A percentile compares a stretch with the other conserved stretches of the same genome.
Conservation (phyloP, 1,139 yeast species). For the Kodamaea fungicola region DNA sequence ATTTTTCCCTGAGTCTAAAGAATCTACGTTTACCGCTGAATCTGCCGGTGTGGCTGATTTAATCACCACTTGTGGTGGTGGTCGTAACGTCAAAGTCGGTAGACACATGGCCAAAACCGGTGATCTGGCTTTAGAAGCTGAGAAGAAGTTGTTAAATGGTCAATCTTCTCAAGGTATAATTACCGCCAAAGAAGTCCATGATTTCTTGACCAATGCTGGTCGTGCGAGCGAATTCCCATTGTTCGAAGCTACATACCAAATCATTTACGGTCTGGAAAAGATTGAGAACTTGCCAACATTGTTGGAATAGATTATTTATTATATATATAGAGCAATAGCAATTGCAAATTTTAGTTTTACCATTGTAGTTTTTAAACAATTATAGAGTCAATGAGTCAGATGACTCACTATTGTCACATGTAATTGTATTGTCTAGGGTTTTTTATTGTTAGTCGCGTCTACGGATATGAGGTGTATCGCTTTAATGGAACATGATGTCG, state of each 20-base stretch:
- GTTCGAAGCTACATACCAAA: slow-evolving; percentile 48
- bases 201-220: slow-evolving; percentile 33
- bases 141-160: slow-evolving; percentile 45
- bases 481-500: too few species aligned
- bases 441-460: too few species aligned
- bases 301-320: slow-evolving; percentile 19
- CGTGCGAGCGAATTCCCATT: slow-evolving; percentile 40
- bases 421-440: too few species aligned
- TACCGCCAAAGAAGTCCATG: slow-evolving; percentile 49
- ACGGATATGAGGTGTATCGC: too few species aligned
- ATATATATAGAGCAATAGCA: too few species aligned
- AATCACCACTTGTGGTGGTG: slow-evolving; percentile 49
- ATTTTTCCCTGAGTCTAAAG: slow-evolving; percentile 40
- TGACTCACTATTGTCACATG: too few species aligned
- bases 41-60: slow-evolving; percentile 52
- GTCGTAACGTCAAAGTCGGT: slow-evolving; percentile 48
- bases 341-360: too few species aligned
- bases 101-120: slow-evolving; percentile 48
- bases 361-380: too few species aligned
- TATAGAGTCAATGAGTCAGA: too few species aligned
- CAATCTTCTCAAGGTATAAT: slow-evolving; percentile 51
- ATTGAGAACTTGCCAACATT: slow-evolving; percentile 42
- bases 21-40: slow-evolving; percentile 42
- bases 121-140: slow-evolving; percentile 40
- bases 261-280: slow-evolving; percentile 39